Base-by-base conservation (phyloP, 257 asterid genomes). In the Nicotiana sylvestris region DNA sequence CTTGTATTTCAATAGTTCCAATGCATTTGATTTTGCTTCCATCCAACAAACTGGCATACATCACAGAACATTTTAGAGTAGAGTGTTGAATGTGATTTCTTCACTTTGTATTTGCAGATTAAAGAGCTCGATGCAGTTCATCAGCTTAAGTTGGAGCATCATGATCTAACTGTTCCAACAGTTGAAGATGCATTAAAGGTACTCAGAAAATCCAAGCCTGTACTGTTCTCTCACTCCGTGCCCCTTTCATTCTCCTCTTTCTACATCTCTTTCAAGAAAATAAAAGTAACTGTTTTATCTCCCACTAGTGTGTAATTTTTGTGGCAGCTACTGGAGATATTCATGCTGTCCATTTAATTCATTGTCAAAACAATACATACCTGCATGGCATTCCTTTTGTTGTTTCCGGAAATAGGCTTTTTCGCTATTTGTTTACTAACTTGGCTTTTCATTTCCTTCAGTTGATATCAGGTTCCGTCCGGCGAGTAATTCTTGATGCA, bases 151-250 rank as follows among this genome's bases (percentile, higher is more conserved):
- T 78, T 79, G 82, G 84, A 88, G 89, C 91, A 92, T 84, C 91
- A 64, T 80, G 93, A 87, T 86, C 86, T 90, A 64, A 84, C 83
- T 70, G 82, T 96, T 82, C 95, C 97, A 78, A 92, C 98, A 37
- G 69, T 90, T 82, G 98, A 90, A 93, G 98, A 93, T 85, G 97
- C 98, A 83, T 80, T 96, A 70, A 89, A 89, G 97, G 98, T 93
- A 88, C 46, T 56, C 29, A 16, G 67, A 57, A 53, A 18, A 62
- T 43, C 72, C 21, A 51, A 84, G 67, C 1, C n/a, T 60, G 66
- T 39, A 29, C 43, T 76, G 80, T 76, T 51, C 27, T 49, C 80
- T 27, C 12, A 35, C 17, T 76, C 30, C 58, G 33, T 16, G 12
- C n/a, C 58, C 15, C 39, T 25, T 39, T 58, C 53, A 32, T 51